Evolutionary conservation across 768 basidiomycete genomes (phyloP), one percentile per base, ranked within the genome.

Genomic region (Cantharellus cinnabarinus): DNA sequence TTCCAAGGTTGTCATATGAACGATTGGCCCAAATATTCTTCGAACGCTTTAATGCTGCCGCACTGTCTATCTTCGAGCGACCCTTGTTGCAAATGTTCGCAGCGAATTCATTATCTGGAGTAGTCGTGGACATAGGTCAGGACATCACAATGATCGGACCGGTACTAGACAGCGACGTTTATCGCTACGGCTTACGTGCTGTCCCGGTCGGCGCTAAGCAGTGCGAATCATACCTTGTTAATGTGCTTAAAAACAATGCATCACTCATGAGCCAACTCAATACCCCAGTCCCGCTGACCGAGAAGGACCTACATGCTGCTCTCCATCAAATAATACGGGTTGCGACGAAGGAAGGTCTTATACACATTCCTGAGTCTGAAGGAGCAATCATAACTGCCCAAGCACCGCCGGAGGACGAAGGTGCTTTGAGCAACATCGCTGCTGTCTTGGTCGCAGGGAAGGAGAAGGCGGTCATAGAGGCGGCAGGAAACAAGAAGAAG

Each of bases 361-460:
- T 86, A 61, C 84, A 82, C 57, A 79, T 86, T 4, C 81, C 84
- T 3, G 37, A 38, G 4, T 81, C 83, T 20, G 79, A 80, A 58
- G 85, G 85, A 42, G 84, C 79, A 2, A 10, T 48, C 29, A 48
- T 29, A 29, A 10, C 44, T 10, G 78, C 76, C 4, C 71, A 63
- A 35, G 63, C 64, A 59, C 63, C 62, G 40, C 72, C 62, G 57
- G 72, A 72, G 14, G 88, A 88, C 61, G 88, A 89, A 59, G 89
- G 90, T 62, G 90, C 87, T 2, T 73, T 89, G 35, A 87, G 85
- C 15, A 87, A 94, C 67, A 89, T 93, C 60, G 90, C 90, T 3
- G 88, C 91, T 4, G 81, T 87, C 52, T 74, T 94, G 50, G 85
- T 89, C 40, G 86, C 88, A 4, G 90, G 90, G n/a, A 86, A 84